Base-by-base conservation (phyloP, 805 yeast genomes). In the Starmerella cellae region DNA sequence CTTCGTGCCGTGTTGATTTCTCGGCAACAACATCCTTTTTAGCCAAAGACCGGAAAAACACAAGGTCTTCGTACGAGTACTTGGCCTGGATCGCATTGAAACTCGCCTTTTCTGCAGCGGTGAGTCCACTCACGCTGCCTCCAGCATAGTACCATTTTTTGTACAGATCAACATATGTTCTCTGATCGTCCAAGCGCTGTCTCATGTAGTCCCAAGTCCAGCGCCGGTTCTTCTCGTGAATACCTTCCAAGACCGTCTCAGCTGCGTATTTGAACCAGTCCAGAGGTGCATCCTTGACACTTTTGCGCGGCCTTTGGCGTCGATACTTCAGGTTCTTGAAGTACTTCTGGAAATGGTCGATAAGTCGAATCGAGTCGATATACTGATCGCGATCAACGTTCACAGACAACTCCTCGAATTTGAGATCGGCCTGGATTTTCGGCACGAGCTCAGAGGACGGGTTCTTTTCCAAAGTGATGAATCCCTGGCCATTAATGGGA, bases 401-500 rank as follows among this genome's bases (percentile, higher is more conserved):
- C 13, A 93, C 64, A n/a, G 93, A 81, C 53, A 93, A 78, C 55
- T 91, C 94, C 40, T 87, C 87, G 59, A 87, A 91, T 48, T 77
- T 73, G 40, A 91, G 63, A 46, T 82, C 81, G 0, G 85, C 73
- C 31, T 74, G 70, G 18, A 83, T 69, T 57, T 82, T 91, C 11
- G 56, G 55, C 10, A 33, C 41, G 21, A 5, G 91, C 91, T 38
- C 62, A 52, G 38, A 40, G 30, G 42, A 40, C 19, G 19, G 58
- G 35, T 74, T 79, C 57, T 91, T 91, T 61, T 82, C 82, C 14
- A 91, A 64, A 0, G 85, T 77, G 27, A 93, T 61, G 54, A 77
- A 79, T 29, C 97, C 97, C 33, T 69, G 66, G 21, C 97, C 97
- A 9, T 84, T 75, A 1, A 91, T 95, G 0, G 99, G 99, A 43